Evolutionary conservation across 257 asterid species (phyloP).

Genomic region (Ilex asprella): DNA sequence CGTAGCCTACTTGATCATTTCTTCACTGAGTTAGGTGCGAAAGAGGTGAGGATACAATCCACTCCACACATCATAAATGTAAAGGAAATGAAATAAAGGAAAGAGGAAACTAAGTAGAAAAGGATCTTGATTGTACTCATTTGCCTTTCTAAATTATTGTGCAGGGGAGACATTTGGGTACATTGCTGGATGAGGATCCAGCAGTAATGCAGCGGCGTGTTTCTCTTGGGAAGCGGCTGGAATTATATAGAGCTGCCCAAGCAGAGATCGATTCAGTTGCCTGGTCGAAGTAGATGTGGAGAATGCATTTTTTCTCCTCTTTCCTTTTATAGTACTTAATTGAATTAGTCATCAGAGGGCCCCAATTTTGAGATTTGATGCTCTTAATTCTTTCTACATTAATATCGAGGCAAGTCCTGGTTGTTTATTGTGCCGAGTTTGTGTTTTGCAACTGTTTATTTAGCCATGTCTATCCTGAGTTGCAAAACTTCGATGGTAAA

Average conservation of each 20-base stretch:
- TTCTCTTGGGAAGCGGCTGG: slow-evolving; percentile 81
- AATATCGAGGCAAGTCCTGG: too few relatives aligned
- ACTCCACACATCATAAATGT: not conserved
- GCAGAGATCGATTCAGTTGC: slow-evolving; percentile 91
- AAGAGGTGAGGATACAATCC: slow-evolving; percentile 51
- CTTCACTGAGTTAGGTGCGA: slow-evolving; percentile 78
- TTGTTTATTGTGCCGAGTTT: too few relatives aligned
- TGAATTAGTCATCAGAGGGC: too few relatives aligned
- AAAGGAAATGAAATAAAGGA: not conserved
- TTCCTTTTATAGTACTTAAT: too few relatives aligned
- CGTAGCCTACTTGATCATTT: slow-evolving; percentile 93
- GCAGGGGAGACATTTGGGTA: slow-evolving; percentile 80
- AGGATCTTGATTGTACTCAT: not conserved
- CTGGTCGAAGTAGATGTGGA: slow-evolving; percentile 63
- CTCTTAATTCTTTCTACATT: too few relatives aligned
- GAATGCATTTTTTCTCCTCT: too few relatives aligned
- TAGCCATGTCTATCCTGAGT: too few relatives aligned
- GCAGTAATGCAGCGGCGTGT: slow-evolving; percentile 79
- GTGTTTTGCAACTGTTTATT: too few relatives aligned
- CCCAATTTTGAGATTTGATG: too few relatives aligned
- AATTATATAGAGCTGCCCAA: slow-evolving; percentile 92
- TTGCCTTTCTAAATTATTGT: not conserved
- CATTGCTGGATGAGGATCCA: slow-evolving; percentile 91
- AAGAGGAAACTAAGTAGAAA: not conserved
- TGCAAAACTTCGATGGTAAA: not conserved